Evolutionary conservation across 352 stramenopile genomes (phyloP).

Genomic region (Globisporangium uncinulatum): DNA sequence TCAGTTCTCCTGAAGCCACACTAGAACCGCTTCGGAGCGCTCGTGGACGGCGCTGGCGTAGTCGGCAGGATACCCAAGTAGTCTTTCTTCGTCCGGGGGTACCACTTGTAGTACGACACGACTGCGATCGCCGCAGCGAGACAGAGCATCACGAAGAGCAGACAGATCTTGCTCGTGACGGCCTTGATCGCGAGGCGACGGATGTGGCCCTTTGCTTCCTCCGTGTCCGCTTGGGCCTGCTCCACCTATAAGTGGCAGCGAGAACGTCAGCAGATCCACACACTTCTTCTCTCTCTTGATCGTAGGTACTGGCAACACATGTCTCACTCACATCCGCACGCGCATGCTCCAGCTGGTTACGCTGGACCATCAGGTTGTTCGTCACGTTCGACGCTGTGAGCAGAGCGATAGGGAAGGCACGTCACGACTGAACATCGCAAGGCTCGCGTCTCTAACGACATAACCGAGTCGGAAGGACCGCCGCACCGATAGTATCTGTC

Average conservation of each 20-base stretch:
- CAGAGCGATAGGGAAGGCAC: background rate
- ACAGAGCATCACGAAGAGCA: conserved; percentile 56
- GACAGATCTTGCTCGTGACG: conserved; percentile 50
- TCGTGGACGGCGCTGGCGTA: conserved; percentile 5
- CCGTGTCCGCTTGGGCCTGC: conserved; percentile 58
- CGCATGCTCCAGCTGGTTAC: conserved; percentile 60
- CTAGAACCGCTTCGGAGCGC: background rate
- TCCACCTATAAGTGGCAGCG: conserved; percentile 27
- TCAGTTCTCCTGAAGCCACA: background rate
- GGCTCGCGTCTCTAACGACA: background rate
- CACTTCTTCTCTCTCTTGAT: background rate
- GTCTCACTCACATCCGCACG: conserved; percentile 43
- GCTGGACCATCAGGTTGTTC: conserved; percentile 66
- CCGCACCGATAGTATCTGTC: conserved; percentile 61
- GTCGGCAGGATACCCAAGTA: conserved; percentile 45
- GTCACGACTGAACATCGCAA: background rate
- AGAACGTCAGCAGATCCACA: background rate
- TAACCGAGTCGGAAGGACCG: background rate
- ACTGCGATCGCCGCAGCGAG: conserved; percentile 46
- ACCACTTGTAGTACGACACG: conserved; percentile 79
- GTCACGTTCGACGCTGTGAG: conserved; percentile 49
- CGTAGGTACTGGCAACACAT: background rate
- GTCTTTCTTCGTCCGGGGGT: conserved; percentile 65
- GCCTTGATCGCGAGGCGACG: conserved; percentile 52
- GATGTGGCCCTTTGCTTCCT: conserved; percentile 51